phyloP scores from a whole-genome alignment of 2,329 filamentous ascomycete genomes.

The Colletotrichum sp. region DNA sequence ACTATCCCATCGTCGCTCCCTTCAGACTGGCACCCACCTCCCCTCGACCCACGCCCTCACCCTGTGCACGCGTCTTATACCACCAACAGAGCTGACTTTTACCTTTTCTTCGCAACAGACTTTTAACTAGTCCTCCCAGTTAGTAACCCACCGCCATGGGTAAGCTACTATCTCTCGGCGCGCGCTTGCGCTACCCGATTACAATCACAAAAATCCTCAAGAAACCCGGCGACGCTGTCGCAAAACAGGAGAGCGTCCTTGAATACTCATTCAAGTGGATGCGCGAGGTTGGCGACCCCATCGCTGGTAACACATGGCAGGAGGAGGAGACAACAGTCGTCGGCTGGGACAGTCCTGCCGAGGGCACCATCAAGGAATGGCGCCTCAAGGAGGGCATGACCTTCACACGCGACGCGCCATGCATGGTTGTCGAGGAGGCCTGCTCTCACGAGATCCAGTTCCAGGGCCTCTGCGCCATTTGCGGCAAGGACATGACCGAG shows the following conservation, averaged over 20 bases:
- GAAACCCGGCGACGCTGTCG: slow-evolving; percentile 74
- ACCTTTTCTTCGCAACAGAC: neutral
- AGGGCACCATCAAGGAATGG: slow-evolving; percentile 82
- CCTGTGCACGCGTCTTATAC: neutral
- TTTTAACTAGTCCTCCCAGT: neutral
- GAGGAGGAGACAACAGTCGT: slow-evolving; percentile 73
- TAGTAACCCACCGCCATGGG: slow-evolving; percentile 37
- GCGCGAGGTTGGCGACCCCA: slow-evolving; percentile 75
- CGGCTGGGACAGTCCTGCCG: slow-evolving; percentile 82
- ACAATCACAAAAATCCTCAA: slow-evolving; percentile 87
- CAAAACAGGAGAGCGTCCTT: slow-evolving; percentile 79
- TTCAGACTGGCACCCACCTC: neutral
- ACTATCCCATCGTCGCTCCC: neutral
- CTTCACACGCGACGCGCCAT: slow-evolving; percentile 62
- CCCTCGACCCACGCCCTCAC: neutral
- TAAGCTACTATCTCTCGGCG: slow-evolving; percentile 57
- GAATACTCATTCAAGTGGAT: slow-evolving; percentile 86
- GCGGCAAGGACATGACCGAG: slow-evolving; percentile 96
- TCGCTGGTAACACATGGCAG: slow-evolving; percentile 64
- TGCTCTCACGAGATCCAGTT: slow-evolving; percentile 93
- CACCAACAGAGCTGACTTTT: neutral
- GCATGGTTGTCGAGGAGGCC: slow-evolving; percentile 84
- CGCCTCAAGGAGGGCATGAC: slow-evolving; percentile 72
- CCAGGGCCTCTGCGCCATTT: slow-evolving; percentile 87
- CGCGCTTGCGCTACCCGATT: slow-evolving; percentile 87